These are phyloP conservation scores for Blastobotrys parvus DNA, from an alignment of 805 yeast genomes.

Conservation along the genomic window DNA sequence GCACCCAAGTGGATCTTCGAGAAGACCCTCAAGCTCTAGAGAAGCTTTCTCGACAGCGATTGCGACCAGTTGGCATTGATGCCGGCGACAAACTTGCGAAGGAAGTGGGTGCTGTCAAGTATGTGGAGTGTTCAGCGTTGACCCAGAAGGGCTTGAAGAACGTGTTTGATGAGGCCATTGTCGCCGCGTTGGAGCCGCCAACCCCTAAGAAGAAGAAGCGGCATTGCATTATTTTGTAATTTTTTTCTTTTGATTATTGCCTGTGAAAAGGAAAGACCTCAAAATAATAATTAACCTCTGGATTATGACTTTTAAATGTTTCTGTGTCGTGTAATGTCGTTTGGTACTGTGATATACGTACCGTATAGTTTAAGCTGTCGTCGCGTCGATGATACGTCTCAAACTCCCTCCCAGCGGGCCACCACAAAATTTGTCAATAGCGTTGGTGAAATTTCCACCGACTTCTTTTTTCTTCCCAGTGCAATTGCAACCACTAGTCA, in stretches of 20 bases:
- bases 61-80: conserved; percentile 75
- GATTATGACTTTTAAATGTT: neutral
- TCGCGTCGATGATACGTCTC: too few relatives aligned
- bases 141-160: conserved; percentile 95
- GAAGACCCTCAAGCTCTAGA: conserved; percentile 87
- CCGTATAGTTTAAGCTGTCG: too few relatives aligned
- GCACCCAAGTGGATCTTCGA: conserved; percentile 92
- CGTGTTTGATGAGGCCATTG: conserved; percentile 98
- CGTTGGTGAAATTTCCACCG: too few relatives aligned
- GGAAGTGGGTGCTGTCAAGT: conserved; percentile 90
- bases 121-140: conserved; percentile 95
- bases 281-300: too few relatives aligned
- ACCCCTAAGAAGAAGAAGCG: conserved; percentile 68
- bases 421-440: too few relatives aligned
- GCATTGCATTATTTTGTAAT: conserved; percentile 74
- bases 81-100: conserved; percentile 90
- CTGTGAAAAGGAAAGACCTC: too few relatives aligned
- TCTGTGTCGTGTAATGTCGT: too few relatives aligned
- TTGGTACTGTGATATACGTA: too few relatives aligned
- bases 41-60: conserved; percentile 82
- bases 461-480: too few relatives aligned
- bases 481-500: too few relatives aligned
- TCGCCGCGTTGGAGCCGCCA: conserved; percentile 96
- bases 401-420: too few relatives aligned
- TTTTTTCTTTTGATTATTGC: neutral